A percentile compares a stretch with the other conserved stretches of the same genome.
phyloP scores from a whole-genome alignment of 2,329 filamentous ascomycete genomes.

The Xylaria sp. region DNA sequence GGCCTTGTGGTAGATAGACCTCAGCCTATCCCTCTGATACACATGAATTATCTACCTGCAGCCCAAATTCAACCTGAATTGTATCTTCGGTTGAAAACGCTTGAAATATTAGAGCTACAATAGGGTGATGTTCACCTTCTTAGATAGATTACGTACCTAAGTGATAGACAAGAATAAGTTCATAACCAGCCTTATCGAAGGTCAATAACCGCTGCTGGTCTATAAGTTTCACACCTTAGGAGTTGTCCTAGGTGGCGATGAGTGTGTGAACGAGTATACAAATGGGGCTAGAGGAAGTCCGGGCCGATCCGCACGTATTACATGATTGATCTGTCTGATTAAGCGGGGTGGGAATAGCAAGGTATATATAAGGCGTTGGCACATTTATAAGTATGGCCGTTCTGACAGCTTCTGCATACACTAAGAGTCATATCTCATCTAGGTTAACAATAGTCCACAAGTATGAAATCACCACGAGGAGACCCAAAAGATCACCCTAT shows the following conservation, averaged over 20 bases:
- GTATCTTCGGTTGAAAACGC: constrained; percentile 31
- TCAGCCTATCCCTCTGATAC: background rate
- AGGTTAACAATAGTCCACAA: background rate
- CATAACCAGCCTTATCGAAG: background rate
- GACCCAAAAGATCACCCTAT: constrained; percentile 33
- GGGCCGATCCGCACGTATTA: constrained; percentile 11
- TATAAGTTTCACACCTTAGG: background rate
- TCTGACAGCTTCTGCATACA: background rate
- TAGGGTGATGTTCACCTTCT: background rate
- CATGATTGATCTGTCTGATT: background rate
- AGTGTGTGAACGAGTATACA: constrained; percentile 16
- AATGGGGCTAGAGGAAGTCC: constrained; percentile 2
- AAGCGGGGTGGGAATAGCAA: constrained; percentile 20
- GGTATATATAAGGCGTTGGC: too few relatives aligned
- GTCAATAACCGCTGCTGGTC: background rate
- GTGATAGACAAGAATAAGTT: background rate
- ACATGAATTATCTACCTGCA: background rate
- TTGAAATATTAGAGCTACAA: background rate
- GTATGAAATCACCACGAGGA: constrained; percentile 31
- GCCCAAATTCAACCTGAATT: background rate
- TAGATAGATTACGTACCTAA: too few relatives aligned
- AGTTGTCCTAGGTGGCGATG: background rate
- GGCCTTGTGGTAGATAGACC: background rate
- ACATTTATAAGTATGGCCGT: constrained; percentile 15
- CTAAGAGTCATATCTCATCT: background rate